Evolutionary conservation across 257 asterid species (phyloP), one percentile per base, ranked within the genome.

Genomic region (Vinca minor): DNA sequence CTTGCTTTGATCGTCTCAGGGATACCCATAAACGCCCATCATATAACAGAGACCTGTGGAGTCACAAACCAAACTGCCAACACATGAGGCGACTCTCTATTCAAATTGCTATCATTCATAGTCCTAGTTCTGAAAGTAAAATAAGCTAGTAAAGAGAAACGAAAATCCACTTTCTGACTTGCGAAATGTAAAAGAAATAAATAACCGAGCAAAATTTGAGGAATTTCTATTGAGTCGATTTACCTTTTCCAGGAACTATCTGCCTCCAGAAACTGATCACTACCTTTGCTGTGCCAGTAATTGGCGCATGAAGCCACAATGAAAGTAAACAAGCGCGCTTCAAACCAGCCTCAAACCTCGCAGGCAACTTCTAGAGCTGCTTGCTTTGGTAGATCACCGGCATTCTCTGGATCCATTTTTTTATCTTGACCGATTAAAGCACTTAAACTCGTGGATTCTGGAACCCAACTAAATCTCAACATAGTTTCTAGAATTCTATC

Each of bases 21-120:
- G 95, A 29, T 84, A 82, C 5, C 97, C 97, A 11, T 87, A 87
- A 31, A 91, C 88, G 25, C 97, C 97, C 97, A 34, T 95, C 97
- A 31, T 82, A 84, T 35, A 88, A 54, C 74, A 88, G 39, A 48
- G 85, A 88, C 57, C 96, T 68, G 32, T 88, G 94, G 62, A 91
- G 61, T 88, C 94, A 15, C 96, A 96, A 5, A 83, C 94, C 81
- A 84, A 72, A 67, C 96, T 81, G 7, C 96, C 96, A 1, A 85
- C 83, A 82, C 86, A 5, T 94, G 70, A 4, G 88, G 78, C 8
- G 91, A 86, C 64, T 86, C 55, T 48, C 55, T 48, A 1, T 9
- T 21, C 29, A 29, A 21, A 48, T 48, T 25, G 11, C 25, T 12
- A 53, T 53, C 59, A 25, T 25, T 26, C 59, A 53, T 53, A 29